Percentiles rank a stretch among this genome's conserved stretches.
Evolutionary conservation across 2,329 filamentous ascomycete genomes (phyloP).

Genomic region (Blastomyces percursus): DNA sequence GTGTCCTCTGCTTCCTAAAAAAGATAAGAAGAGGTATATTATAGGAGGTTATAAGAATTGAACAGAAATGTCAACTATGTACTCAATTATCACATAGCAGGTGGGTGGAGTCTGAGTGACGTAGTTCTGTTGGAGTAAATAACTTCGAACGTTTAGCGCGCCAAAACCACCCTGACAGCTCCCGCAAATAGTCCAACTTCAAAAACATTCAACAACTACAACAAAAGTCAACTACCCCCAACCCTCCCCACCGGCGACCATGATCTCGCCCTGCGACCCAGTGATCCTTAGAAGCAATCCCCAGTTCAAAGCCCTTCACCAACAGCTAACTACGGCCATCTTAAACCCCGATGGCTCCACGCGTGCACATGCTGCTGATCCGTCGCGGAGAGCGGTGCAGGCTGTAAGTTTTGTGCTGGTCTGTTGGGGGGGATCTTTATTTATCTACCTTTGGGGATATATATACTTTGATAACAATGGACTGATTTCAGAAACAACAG

Average conservation of each 20-base stretch:
- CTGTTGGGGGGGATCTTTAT: not conserved
- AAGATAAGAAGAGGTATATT: not conserved
- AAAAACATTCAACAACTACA: not conserved
- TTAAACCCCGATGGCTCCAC: slow-evolving; percentile 34
- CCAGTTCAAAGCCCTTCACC: slow-evolving; percentile 33
- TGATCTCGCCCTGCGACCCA: slow-evolving; percentile 35
- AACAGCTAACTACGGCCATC: slow-evolving; percentile 28
- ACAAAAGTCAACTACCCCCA: not conserved
- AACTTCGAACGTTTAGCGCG: not conserved
- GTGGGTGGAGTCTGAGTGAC: not conserved
- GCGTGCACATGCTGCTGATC: slow-evolving; percentile 22
- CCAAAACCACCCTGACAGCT: not conserved
- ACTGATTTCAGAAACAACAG: slow-evolving; percentile 16
- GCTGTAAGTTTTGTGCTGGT: slow-evolving; percentile 23
- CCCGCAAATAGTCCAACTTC: no score
- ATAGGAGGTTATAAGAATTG: not conserved
- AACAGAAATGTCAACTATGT: not conserved
- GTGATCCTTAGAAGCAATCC: slow-evolving; percentile 32
- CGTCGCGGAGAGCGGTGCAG: slow-evolving; percentile 21
- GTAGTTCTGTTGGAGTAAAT: not conserved
- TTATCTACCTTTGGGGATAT: not conserved
- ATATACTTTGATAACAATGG: not conserved
- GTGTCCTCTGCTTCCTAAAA: not conserved
- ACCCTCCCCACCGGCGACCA: slow-evolving; percentile 13
- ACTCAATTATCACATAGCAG: no score